Evolutionary conservation across 2,329 filamentous ascomycete species (phyloP).

Genomic region (Didymella keratinophila): DNA sequence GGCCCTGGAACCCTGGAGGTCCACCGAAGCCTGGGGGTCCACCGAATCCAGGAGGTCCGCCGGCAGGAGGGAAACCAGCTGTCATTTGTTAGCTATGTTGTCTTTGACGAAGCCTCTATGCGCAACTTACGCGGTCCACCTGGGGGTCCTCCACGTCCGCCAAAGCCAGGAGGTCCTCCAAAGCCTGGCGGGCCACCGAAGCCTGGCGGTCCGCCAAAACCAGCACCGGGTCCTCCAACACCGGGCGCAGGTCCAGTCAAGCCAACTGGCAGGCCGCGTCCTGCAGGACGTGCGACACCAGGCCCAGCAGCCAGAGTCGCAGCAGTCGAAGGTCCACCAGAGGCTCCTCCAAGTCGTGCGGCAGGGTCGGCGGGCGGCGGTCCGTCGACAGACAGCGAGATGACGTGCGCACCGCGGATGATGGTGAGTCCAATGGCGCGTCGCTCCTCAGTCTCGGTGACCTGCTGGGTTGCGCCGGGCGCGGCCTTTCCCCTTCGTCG

Average conservation of each 20-base stretch:
- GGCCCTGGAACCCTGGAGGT: conserved; percentile 32
- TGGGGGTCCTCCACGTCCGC: conserved; percentile 52
- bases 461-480: conserved; percentile 67
- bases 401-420: conserved; percentile 90
- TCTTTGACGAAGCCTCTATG: neutral
- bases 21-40: conserved; percentile 58
- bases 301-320: conserved; percentile 75
- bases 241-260: conserved; percentile 89
- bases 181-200: conserved; percentile 49
- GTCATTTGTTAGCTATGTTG: conserved; percentile 31
- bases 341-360: conserved; percentile 80
- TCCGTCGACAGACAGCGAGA: conserved; percentile 93
- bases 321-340: conserved; percentile 70
- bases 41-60: conserved; percentile 58
- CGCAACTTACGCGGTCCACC: conserved; percentile 46
- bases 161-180: conserved; percentile 49
- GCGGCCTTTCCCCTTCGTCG: conserved; percentile 68
- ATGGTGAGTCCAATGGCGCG: conserved; percentile 95
- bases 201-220: conserved; percentile 56
- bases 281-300: conserved; percentile 89
- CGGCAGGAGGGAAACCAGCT: conserved; percentile 55
- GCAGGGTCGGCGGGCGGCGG: conserved; percentile 94
- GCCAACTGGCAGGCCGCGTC: conserved; percentile 82
- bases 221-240: conserved; percentile 79
- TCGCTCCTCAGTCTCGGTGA: conserved; percentile 93